A percentile compares a stretch with the other conserved stretches of the same genome.
These are phyloP conservation scores for Lentinula lateritia DNA, from an alignment of 768 basidiomycete species.

Conservation along the genomic window DNA sequence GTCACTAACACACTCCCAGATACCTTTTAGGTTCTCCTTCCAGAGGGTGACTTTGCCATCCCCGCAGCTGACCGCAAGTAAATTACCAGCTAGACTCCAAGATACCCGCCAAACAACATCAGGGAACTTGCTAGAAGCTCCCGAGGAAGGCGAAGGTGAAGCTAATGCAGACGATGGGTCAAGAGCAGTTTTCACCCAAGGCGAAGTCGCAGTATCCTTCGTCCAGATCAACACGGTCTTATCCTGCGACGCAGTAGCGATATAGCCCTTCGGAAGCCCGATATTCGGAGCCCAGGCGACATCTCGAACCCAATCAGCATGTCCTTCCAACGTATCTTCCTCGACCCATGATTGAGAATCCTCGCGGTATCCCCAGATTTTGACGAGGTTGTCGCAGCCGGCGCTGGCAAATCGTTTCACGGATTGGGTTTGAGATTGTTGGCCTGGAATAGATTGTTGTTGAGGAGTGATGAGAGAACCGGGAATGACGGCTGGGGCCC, in stretches of 20 bases:
- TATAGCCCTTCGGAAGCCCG: conserved; percentile 89
- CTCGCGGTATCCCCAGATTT: conserved; percentile 89
- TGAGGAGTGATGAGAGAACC: conserved; percentile 77
- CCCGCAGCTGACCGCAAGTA: conserved; percentile 93
- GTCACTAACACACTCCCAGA: conserved; percentile 96
- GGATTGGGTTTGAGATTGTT: conserved; percentile 37
- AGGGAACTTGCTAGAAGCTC: conserved; percentile 75
- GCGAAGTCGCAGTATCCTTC: conserved; percentile 65
- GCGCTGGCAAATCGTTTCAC: conserved; percentile 94
- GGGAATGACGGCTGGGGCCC: conserved; percentile 89
- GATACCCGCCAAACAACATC: conserved; percentile 99
- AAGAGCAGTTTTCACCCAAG: conserved; percentile 78
- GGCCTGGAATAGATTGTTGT: conserved; percentile 23
- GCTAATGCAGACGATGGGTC: conserved; percentile 59
- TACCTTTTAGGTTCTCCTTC: conserved; percentile 96
- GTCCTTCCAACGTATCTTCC: conserved; percentile 87
- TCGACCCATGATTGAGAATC: conserved; percentile 86
- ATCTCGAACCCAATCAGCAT: conserved; percentile 97
- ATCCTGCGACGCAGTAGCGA: conserved; percentile 95
- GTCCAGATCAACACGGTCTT: conserved; percentile 91
- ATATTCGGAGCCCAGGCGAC: conserved; percentile 99
- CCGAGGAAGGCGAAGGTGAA: conserved; percentile 35
- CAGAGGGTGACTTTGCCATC: conserved; percentile 97
- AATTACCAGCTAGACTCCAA: conserved; percentile 95
- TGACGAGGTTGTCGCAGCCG: conserved; percentile 93